These are phyloP conservation scores for Thymus mandschuricus DNA, from an alignment of 257 asterid species.

Conservation along the genomic window DNA sequence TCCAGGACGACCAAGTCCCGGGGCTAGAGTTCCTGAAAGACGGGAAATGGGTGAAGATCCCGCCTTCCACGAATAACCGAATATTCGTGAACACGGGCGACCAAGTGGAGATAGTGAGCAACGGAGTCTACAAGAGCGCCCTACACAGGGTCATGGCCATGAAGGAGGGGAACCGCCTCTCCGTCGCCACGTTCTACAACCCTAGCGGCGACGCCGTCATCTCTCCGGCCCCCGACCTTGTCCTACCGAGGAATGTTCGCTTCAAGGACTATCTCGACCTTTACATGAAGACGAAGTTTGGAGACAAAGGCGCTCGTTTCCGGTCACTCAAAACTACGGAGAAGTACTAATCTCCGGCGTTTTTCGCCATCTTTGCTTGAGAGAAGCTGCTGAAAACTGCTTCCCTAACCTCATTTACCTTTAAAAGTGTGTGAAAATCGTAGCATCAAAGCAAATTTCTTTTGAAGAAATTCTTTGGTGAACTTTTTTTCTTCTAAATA, in stretches of 20 bases:
- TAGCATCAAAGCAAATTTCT: neutral
- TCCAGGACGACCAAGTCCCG: conserved; percentile 86
- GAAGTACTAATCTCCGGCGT: neutral
- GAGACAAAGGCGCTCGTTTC: conserved; percentile 66
- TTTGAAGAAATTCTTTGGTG: neutral
- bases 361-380: conserved; percentile 23
- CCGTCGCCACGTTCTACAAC: conserved; percentile 89
- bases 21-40: conserved; percentile 85
- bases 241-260: conserved; percentile 52
- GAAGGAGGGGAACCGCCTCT: conserved; percentile 74
- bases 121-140: conserved; percentile 76
- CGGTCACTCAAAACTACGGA: conserved; percentile 57
- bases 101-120: conserved; percentile 75
- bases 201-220: conserved; percentile 78
- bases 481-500: neutral
- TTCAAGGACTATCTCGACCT: conserved; percentile 71
- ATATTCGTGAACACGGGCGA: conserved; percentile 80
- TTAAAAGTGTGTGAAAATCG: neutral
- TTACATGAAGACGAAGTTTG: conserved; percentile 68
- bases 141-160: conserved; percentile 77
- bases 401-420: conserved; percentile 35
- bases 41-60: conserved; percentile 83
- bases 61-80: conserved; percentile 75
- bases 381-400: conserved; percentile 58
- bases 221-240: conserved; percentile 69